These are phyloP conservation scores for Hanseniaspora clermontiae DNA, from an alignment of 805 yeast genomes.

Conservation along the genomic window DNA sequence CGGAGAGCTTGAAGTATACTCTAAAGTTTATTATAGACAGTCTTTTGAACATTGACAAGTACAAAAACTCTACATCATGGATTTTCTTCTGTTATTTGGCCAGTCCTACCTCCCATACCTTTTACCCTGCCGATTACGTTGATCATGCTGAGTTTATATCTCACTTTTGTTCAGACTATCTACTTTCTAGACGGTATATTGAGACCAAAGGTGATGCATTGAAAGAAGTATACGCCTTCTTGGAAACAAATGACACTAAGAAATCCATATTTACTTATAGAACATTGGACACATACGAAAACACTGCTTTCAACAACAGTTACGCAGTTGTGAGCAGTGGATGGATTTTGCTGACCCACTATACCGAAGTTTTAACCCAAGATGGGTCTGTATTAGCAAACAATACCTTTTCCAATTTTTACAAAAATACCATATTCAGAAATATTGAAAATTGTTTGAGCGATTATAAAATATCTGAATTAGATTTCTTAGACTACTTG, in stretches of 20 bases:
- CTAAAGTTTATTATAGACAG: slow-evolving; percentile 6
- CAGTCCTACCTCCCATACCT: neutral
- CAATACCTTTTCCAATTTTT: neutral
- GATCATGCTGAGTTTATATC: slow-evolving; percentile 5
- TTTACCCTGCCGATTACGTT: slow-evolving; percentile 4
- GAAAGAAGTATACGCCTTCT: neutral
- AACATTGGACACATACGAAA: neutral
- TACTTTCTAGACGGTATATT: neutral
- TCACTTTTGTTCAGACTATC: neutral
- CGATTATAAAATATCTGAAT: neutral
- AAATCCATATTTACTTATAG: neutral
- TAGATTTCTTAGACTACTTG: neutral
- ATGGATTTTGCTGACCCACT: neutral
- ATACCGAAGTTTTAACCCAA: neutral
- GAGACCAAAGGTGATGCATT: neutral
- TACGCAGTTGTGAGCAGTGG: neutral
- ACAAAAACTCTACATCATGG: neutral
- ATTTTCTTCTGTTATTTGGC: neutral
- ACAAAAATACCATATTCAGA: neutral
- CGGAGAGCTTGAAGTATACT: slow-evolving; percentile 2
- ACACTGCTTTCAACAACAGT: neutral
- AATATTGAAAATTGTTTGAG: neutral
- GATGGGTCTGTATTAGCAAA: slow-evolving; percentile 2
- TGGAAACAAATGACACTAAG: neutral
- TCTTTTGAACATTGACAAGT: neutral